phyloP scores from a whole-genome alignment of 139 green algal genomes.

The Chlamydomonas eustigma region DNA sequence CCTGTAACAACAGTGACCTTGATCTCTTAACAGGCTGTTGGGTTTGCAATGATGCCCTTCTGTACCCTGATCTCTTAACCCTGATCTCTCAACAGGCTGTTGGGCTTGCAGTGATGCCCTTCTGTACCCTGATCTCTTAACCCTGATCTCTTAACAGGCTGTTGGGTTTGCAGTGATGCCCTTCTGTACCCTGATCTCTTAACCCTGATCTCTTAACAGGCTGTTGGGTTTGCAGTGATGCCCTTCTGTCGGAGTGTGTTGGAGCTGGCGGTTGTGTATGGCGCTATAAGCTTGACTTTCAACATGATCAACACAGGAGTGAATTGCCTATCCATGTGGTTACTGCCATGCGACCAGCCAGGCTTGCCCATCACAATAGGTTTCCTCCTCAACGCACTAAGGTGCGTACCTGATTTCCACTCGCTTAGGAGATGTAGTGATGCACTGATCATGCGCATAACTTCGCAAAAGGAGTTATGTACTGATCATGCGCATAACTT shows the following conservation, averaged over 20 bases:
- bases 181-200: not conserved
- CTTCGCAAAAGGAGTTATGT: too few relatives aligned
- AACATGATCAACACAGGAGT: not conserved
- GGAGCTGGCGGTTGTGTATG: not conserved
- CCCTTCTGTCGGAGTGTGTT: not conserved
- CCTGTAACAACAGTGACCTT: too few relatives aligned
- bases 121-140: not conserved
- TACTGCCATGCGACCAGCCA: not conserved
- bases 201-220: not conserved
- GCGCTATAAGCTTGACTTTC: conserved; percentile 5
- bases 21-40: not conserved
- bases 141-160: not conserved
- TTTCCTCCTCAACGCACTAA: not conserved
- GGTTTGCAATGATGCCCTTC: not conserved
- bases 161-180: not conserved
- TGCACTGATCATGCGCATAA: too few relatives aligned
- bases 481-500: too few relatives aligned
- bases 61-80: not conserved
- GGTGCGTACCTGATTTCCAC: too few relatives aligned
- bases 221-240: conserved; percentile 1
- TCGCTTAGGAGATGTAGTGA: too few relatives aligned
- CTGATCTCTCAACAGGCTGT: not conserved
- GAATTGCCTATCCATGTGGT: conserved; percentile 8
- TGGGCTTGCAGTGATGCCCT: not conserved
- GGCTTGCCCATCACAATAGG: not conserved